Base-by-base conservation (phyloP, 2,329 filamentous ascomycete genomes). In the Ploettnerulaceae sp. region DNA sequence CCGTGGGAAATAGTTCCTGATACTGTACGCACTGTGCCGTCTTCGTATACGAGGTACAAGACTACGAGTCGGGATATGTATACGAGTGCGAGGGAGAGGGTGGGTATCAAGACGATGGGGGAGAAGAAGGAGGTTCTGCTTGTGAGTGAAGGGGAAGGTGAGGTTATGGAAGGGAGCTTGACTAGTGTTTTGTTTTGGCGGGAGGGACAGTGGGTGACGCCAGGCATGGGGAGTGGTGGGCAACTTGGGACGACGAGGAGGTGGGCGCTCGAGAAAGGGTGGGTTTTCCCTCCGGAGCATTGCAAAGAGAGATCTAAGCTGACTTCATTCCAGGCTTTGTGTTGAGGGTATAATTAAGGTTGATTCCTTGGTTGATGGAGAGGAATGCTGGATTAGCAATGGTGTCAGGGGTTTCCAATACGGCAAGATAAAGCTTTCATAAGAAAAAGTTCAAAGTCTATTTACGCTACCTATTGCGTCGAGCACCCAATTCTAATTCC, bases 341-440 rank as follows among this genome's bases (percentile, higher is more conserved):
- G 71, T 74, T 22, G 86, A 94, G 61, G 76, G 81, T 52, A 65
- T 69, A 3, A 71, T 95, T 12, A 65, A 64, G n/a, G 71, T 70
- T 2, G 68, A 73, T 9, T 81, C 81, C 5, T 64, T 95, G 9
- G 62, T 72, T 3, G 73, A 87, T 53, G 86, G 83, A 1, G 90
- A 96, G 64, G 74, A 82, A 43, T 85, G 90, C 52, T 95, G 89
- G 86, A 69, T 96, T 43, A 95, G 89, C 65, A 96, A 91, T 65
- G 89, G 86, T 0, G 84, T 91, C 1, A 77, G 85, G 54, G 91
- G 91, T 0, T 95, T 95, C 56, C 71, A 82, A 9, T 69, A 64
- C 47, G 77, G 75, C 0, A 68, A 52, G 41, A 34, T 64, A 4
- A 56, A 57, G 34, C 38, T 47, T 12, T 15, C 24, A 8, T 33